phyloP scores from a whole-genome alignment of 2,329 filamentous ascomycete genomes.

The Ophiognomonia clavigignenti-juglandacearum region DNA sequence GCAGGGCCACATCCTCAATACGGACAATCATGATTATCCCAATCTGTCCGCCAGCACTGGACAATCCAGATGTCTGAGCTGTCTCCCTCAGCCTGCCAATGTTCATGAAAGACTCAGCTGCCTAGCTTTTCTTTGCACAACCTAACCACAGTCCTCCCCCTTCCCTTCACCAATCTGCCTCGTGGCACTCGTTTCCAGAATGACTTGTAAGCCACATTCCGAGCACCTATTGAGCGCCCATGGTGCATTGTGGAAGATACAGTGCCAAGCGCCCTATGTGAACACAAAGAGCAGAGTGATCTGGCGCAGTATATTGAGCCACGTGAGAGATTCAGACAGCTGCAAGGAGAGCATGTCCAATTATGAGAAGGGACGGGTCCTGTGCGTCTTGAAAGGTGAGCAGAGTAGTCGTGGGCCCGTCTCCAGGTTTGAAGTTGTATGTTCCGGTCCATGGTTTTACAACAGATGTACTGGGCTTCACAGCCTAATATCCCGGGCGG shows the following conservation, averaged over 20 bases:
- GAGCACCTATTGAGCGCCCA: background rate
- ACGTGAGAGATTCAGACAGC: background rate
- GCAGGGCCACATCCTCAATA: background rate
- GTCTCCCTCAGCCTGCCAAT: too few relatives aligned
- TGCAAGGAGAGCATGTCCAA: background rate
- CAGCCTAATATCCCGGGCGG: slow-evolving; percentile 13
- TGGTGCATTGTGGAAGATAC: background rate
- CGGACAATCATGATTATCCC: background rate
- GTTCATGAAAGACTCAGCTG: too few relatives aligned
- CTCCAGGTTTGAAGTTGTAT: background rate
- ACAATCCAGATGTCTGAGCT: too few relatives aligned
- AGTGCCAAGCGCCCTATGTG: background rate
- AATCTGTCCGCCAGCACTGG: too few relatives aligned
- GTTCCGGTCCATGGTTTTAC: background rate
- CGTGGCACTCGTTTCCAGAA: too few relatives aligned
- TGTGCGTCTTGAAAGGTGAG: background rate
- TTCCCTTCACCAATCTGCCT: too few relatives aligned
- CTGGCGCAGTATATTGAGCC: background rate
- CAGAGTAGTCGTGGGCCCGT: background rate
- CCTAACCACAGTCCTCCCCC: too few relatives aligned
- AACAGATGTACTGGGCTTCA: background rate
- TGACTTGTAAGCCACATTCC: too few relatives aligned
- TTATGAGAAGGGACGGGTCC: background rate
- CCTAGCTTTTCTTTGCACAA: too few relatives aligned
- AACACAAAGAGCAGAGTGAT: background rate